Percentiles rank a stretch among this genome's conserved stretches.
phyloP scores from a whole-genome alignment of 495 filamentous ascomycete species.

The Beverwykella pulmonaria region DNA sequence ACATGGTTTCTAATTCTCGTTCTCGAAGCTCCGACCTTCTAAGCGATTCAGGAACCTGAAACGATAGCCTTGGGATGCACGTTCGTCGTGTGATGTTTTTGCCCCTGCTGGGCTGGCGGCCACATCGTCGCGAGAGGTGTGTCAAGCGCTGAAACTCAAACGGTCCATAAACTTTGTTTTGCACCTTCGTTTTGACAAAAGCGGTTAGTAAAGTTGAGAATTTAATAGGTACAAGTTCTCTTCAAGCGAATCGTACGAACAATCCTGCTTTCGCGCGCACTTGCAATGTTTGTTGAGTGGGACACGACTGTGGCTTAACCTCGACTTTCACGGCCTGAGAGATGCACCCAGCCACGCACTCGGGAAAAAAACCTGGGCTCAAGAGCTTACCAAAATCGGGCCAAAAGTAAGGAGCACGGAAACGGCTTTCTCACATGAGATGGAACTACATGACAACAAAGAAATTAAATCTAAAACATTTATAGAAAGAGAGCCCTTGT shows the following conservation, averaged over 20 bases:
- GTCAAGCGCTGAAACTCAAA: neutral
- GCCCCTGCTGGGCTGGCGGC: neutral
- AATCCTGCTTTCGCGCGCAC: neutral
- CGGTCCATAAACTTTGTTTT: neutral
- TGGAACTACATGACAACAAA: too few species aligned
- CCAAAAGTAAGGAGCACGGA: too few species aligned
- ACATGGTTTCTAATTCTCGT: neutral
- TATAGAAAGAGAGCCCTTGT: too few species aligned
- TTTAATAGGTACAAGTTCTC: neutral
- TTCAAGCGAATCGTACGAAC: neutral
- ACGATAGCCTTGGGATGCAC: conserved; percentile 22
- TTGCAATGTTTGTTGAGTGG: neutral
- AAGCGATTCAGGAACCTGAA: conserved; percentile 29
- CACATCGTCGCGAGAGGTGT: neutral
- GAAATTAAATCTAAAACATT: too few species aligned
- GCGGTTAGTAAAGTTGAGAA: neutral
- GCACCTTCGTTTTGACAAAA: neutral
- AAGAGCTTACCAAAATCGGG: too few species aligned
- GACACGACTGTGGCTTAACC: neutral
- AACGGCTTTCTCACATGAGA: too few species aligned
- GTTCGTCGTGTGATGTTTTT: neutral
- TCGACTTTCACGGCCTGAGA: too few species aligned
- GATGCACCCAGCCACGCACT: too few species aligned
- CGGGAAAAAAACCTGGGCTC: too few species aligned
- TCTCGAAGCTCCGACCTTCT: neutral